Percentiles rank a stretch among this genome's conserved stretches.
These are phyloP conservation scores for Diphasiastrum complanatum DNA, from an alignment of 83 land plant species.

Conservation along the genomic window DNA sequence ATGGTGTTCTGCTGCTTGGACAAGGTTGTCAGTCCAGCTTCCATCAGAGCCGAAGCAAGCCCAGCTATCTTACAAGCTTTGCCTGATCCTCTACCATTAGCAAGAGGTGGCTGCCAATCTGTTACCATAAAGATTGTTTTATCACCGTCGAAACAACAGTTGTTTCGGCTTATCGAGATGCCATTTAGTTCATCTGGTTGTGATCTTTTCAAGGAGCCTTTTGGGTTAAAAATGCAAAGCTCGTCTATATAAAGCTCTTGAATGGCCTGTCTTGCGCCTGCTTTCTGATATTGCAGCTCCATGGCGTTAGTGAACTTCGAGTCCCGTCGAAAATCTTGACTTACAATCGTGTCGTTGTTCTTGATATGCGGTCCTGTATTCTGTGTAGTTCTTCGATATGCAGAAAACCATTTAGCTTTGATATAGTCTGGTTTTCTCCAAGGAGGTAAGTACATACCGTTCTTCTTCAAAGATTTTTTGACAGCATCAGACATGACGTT, in stretches of 20 bases:
- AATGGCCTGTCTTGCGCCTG: constrained; percentile 8
- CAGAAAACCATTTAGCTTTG: constrained; percentile 61
- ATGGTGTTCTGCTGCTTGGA: not conserved
- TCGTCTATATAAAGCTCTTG: not conserved
- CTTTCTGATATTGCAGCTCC: constrained; percentile 19
- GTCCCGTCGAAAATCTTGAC: constrained; percentile 11
- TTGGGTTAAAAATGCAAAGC: not conserved
- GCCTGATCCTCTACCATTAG: not conserved
- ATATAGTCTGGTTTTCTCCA: constrained; percentile 61
- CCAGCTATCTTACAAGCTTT: constrained; percentile 7
- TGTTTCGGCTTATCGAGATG: not conserved
- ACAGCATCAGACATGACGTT: constrained; percentile 68
- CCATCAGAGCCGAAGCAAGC: constrained; percentile 19
- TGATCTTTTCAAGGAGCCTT: not conserved
- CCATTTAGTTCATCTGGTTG: not conserved
- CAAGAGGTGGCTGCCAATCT: constrained; percentile 14
- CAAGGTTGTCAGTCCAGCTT: constrained; percentile 22
- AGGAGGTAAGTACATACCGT: constrained; percentile 70
- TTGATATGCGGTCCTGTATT: not conserved
- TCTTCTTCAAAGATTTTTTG: constrained; percentile 66
- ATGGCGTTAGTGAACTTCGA: constrained; percentile 22
- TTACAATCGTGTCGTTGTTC: constrained; percentile 4
- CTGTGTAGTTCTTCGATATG: constrained; percentile 41
- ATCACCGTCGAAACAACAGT: not conserved
- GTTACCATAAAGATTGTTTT: not conserved